These are phyloP conservation scores for Myxozyma neotropica DNA, from an alignment of 805 yeast species.

Conservation along the genomic window DNA sequence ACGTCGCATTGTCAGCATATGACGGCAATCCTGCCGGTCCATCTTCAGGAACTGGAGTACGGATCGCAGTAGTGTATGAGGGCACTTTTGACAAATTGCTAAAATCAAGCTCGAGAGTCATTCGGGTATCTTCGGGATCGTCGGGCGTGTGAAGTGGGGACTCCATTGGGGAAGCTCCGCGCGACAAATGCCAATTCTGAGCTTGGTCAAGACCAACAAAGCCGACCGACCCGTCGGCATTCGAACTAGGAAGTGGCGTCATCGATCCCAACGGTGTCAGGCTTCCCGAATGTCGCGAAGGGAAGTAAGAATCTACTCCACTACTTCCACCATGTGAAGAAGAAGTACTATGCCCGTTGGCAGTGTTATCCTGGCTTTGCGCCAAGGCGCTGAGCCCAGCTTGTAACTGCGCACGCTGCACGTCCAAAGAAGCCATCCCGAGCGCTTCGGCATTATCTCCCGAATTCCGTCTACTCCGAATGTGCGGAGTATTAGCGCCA, in stretches of 20 bases:
- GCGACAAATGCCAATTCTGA: conserved; percentile 52
- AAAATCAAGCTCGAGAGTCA: conserved; percentile 47
- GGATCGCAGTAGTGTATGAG: conserved; percentile 77
- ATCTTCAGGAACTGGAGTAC: conserved; percentile 36
- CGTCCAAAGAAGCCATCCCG: conserved; percentile 39
- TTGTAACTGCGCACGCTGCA: conserved; percentile 45
- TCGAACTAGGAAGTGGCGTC: conserved; percentile 27
- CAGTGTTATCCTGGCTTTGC: conserved; percentile 22
- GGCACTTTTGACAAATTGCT: conserved; percentile 70
- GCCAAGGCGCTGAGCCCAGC: conserved; percentile 47
- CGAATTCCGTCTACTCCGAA: conserved; percentile 43
- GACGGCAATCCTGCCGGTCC: conserved; percentile 20
- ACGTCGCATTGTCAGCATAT: conserved; percentile 14
- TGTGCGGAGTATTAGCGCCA: conserved; percentile 47
- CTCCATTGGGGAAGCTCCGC: conserved; percentile 24
- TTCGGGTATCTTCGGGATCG: conserved; percentile 24
- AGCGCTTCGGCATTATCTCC: conserved; percentile 35
- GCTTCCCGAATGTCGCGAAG: conserved; percentile 28
- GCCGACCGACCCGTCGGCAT: conserved; percentile 32
- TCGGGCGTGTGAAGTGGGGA: conserved; percentile 9
- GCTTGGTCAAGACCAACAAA: conserved; percentile 50
- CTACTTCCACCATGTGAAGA: background rate
- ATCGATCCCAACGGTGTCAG: conserved; percentile 28
- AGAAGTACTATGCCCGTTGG: conserved; percentile 3
- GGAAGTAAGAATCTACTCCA: conserved; percentile 29